A percentile compares a stretch with the other conserved stretches of the same genome.
These are phyloP conservation scores for Oehlia diaphana DNA, from an alignment of 192 early-diverging fungal genomes.

Conservation along the genomic window DNA sequence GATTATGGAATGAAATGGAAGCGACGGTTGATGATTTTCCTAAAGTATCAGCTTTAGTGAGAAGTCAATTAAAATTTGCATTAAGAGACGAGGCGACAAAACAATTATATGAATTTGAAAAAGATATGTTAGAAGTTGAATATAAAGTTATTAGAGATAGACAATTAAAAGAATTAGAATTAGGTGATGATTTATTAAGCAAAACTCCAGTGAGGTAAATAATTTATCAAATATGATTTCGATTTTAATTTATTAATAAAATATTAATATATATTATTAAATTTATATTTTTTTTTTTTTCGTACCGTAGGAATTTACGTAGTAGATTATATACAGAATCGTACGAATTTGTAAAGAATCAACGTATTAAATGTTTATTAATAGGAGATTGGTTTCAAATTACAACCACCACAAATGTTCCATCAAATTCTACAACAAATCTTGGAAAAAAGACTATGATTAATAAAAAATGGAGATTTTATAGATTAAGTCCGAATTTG, in stretches of 20 bases:
- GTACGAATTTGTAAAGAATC: constrained; percentile 71
- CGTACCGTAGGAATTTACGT: constrained; percentile 56
- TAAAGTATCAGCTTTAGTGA: constrained; percentile 56
- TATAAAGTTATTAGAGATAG: constrained; percentile 63
- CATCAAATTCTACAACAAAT: not conserved
- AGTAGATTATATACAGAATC: constrained; percentile 63
- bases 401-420: not conserved
- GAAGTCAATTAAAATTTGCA: constrained; percentile 60
- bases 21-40: constrained; percentile 51
- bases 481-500: constrained; percentile 56
- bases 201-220: constrained; percentile 59
- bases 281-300: not conserved
- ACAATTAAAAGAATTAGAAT: constrained; percentile 66
- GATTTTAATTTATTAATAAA: too few relatives aligned
- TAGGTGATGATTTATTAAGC: constrained; percentile 63
- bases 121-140: constrained; percentile 60
- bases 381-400: constrained; percentile 70
- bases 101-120: constrained; percentile 52
- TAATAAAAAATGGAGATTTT: constrained; percentile 56
- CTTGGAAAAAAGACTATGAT: not conserved
- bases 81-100: constrained; percentile 36
- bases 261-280: too few relatives aligned
- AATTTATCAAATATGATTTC: not conserved
- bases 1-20: constrained; percentile 67
- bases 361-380: constrained; percentile 62